phyloP scores from a whole-genome alignment of 192 early-diverging fungal species.

The Podila epicladia region DNA sequence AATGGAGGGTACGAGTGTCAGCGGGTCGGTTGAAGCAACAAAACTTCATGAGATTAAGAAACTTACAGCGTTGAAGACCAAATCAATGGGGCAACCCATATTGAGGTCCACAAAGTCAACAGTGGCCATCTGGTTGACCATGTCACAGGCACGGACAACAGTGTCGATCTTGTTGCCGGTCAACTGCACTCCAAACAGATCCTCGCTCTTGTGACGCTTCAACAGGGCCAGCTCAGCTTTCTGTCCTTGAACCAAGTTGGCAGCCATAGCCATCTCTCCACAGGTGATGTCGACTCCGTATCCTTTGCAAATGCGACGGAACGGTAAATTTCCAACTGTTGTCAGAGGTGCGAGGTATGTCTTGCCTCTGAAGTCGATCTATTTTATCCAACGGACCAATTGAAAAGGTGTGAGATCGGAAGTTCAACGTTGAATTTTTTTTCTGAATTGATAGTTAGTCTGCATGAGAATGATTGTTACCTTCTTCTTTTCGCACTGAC shows the following conservation, averaged over 20 bases:
- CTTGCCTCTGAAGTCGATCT: slow-evolving; percentile 83
- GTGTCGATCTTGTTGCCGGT: slow-evolving; percentile 69
- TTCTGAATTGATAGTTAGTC: background rate
- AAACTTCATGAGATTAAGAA: background rate
- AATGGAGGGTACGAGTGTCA: background rate
- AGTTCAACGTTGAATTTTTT: background rate
- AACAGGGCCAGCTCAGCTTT: slow-evolving; percentile 84
- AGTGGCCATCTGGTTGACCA: slow-evolving; percentile 69
- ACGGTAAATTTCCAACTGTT: slow-evolving; percentile 97
- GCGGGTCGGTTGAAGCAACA: background rate
- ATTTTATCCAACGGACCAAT: background rate
- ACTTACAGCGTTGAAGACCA: slow-evolving; percentile 72
- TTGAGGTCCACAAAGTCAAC: slow-evolving; percentile 98
- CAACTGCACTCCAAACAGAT: slow-evolving; percentile 94
- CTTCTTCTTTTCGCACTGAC: slow-evolving; percentile 67
- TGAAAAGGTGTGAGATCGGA: background rate
- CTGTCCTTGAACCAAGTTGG: slow-evolving; percentile 74
- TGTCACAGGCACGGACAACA: slow-evolving; percentile 72
- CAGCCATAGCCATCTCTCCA: slow-evolving; percentile 91
- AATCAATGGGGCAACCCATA: slow-evolving; percentile 96
- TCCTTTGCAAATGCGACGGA: slow-evolving; percentile 92
- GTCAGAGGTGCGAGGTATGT: slow-evolving; percentile 96
- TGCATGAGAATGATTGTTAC: slow-evolving; percentile 13
- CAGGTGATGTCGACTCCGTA: slow-evolving; percentile 98
- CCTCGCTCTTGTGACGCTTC: slow-evolving; percentile 86